These are phyloP conservation scores for Trametes elegans DNA, from an alignment of 768 basidiomycete genomes.

Conservation along the genomic window DNA sequence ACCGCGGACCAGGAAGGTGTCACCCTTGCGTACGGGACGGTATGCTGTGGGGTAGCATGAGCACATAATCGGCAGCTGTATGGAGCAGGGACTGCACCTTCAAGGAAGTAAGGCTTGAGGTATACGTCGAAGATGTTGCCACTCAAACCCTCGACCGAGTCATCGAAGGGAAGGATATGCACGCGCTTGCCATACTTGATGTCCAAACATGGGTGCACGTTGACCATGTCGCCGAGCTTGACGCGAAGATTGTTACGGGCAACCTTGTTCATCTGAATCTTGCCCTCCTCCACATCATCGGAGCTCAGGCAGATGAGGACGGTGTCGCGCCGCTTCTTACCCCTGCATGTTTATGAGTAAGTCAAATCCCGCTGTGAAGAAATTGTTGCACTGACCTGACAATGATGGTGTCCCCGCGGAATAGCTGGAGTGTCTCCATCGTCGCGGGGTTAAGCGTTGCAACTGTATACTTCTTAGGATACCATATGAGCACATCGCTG, in stretches of 20 bases:
- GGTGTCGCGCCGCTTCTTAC: constrained; percentile 97
- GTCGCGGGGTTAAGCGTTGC: constrained; percentile 95
- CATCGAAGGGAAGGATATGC: constrained; percentile 96
- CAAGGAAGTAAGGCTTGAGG: constrained; percentile 98
- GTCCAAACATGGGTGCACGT: constrained; percentile 93
- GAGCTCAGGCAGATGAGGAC: constrained; percentile 95
- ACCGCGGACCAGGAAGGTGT: constrained; percentile 98
- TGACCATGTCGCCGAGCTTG: constrained; percentile 94
- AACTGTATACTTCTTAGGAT: constrained; percentile 45
- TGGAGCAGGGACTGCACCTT: constrained; percentile 62
- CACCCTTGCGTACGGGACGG: constrained; percentile 93
- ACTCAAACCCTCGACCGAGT: constrained; percentile 95
- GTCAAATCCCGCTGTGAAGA: not conserved
- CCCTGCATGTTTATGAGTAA: constrained; percentile 43
- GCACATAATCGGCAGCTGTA: too few species aligned
- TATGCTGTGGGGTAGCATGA: constrained; percentile 42
- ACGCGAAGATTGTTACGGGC: constrained; percentile 99
- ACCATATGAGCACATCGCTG: not conserved
- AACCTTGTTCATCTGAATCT: constrained; percentile 98
- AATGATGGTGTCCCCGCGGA: constrained; percentile 96
- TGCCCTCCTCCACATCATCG: constrained; percentile 97
- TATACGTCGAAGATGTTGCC: constrained; percentile 99
- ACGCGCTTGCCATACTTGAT: constrained; percentile 99
- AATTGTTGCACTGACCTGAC: constrained; percentile 57
- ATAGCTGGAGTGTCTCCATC: constrained; percentile 91